Conservation (phyloP, 176 grass and related monocot genomes). For the Secale cereale region DNA sequence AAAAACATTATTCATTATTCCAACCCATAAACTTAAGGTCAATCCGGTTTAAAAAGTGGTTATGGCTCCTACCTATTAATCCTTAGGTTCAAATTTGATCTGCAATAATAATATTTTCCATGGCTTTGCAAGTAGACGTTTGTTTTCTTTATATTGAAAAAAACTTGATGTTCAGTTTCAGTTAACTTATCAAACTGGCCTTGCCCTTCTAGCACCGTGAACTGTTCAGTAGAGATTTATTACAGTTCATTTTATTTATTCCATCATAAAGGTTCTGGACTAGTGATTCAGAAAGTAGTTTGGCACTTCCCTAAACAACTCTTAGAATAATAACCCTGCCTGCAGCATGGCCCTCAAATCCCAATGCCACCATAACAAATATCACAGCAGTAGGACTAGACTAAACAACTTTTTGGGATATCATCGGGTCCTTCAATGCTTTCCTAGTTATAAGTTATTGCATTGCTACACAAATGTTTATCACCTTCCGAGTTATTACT, state of each 20-base stretch:
- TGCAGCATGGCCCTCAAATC: not conserved
- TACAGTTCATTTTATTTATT: not conserved
- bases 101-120: not conserved
- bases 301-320: not conserved
- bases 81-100: not conserved
- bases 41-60: not conserved
- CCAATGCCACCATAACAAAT: not conserved
- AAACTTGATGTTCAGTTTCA: not conserved
- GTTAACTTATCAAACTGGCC: not conserved
- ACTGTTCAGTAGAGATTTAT: not conserved
- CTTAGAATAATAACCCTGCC: not conserved
- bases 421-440: not conserved
- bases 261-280: not conserved
- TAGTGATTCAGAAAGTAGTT: not conserved
- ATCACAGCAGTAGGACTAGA: not conserved
- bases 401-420: not conserved
- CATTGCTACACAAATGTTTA: not conserved
- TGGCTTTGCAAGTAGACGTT: not conserved
- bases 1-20: not conserved
- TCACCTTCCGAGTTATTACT: not conserved
- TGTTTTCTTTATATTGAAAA: not conserved
- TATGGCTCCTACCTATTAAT: not conserved
- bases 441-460: not conserved
- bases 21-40: not conserved
- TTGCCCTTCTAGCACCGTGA: not conserved